A percentile compares a stretch with the other conserved stretches of the same genome.
Evolutionary conservation across 2,329 filamentous ascomycete genomes (phyloP).

Genomic region (Aspergillus hortae): DNA sequence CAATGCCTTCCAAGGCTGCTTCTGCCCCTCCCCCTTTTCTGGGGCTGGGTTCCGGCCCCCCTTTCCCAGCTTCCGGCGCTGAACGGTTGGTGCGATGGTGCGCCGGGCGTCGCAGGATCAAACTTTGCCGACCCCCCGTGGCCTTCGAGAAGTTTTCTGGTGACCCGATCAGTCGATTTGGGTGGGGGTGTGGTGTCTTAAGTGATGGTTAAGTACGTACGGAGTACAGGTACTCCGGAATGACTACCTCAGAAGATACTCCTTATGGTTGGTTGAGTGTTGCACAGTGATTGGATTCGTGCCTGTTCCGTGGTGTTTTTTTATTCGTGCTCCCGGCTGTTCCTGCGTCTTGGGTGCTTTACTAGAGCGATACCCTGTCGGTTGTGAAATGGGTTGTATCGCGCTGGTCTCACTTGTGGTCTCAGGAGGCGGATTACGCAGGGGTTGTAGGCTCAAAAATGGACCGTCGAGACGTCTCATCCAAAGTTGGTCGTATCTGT

Average conservation of each 20-base stretch:
- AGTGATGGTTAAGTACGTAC: background rate
- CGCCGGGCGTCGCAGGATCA: constrained; percentile 10
- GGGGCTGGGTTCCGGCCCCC: constrained; percentile 7
- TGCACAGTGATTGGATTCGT: background rate
- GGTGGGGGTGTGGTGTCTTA: background rate
- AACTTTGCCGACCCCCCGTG: background rate
- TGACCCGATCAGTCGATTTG: constrained; percentile 3
- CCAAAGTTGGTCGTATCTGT: too few relatives aligned
- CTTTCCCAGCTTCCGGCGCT: constrained; percentile 9
- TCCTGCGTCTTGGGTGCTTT: background rate
- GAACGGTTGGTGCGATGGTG: constrained; percentile 6
- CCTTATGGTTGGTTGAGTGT: background rate
- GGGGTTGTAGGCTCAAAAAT: background rate
- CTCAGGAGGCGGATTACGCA: background rate
- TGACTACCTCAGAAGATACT: too few relatives aligned
- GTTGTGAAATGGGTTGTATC: background rate
- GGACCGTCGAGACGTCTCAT: too few relatives aligned
- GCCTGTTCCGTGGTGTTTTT: background rate
- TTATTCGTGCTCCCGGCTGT: background rate
- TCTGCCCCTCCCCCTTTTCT: constrained; percentile 13
- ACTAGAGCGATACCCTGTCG: background rate
- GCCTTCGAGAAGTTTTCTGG: constrained; percentile 15
- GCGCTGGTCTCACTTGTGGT: background rate
- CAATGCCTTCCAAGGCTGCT: background rate
- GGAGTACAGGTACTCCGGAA: too few relatives aligned